Percentiles rank a stretch among this genome's conserved stretches.
Evolutionary conservation across 805 yeast species (phyloP).

Genomic region (Hanseniaspora meyeri): DNA sequence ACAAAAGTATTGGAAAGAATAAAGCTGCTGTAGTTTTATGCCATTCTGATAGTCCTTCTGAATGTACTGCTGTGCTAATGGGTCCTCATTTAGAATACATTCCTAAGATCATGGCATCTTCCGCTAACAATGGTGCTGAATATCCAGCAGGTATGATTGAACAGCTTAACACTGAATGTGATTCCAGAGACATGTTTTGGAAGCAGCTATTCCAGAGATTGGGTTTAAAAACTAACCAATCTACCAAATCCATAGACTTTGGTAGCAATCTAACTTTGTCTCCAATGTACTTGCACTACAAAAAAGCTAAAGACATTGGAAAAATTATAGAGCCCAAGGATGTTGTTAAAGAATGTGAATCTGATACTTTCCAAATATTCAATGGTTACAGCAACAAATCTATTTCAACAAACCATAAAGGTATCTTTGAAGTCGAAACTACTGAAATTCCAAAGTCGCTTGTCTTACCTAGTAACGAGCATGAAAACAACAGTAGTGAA

Average conservation of each 20-base stretch:
- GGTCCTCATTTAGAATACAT: slow-evolving; percentile 89
- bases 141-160: slow-evolving; percentile 29
- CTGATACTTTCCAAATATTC: slow-evolving; percentile 8
- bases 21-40: slow-evolving; percentile 65
- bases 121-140: slow-evolving; percentile 18
- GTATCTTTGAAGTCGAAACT: slow-evolving; percentile 34
- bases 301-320: background rate
- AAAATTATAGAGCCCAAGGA: background rate
- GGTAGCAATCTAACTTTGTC: slow-evolving; percentile 34
- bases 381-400: slow-evolving; percentile 16
- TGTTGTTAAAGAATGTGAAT: slow-evolving; percentile 14
- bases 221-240: slow-evolving; percentile 57
- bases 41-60: slow-evolving; percentile 37
- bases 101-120: slow-evolving; percentile 37
- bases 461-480: slow-evolving; percentile 31
- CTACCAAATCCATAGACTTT: slow-evolving; percentile 41
- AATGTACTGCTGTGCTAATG: slow-evolving; percentile 59
- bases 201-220: slow-evolving; percentile 43
- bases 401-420: slow-evolving; percentile 23
- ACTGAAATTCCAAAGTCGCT: slow-evolving; percentile 46
- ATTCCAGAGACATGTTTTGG: slow-evolving; percentile 43
- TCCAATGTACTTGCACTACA: slow-evolving; percentile 39
- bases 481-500: slow-evolving; percentile 30
- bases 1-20: slow-evolving; percentile 4
- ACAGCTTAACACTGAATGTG: slow-evolving; percentile 34